Percentiles rank a stretch among this genome's conserved stretches.
phyloP scores from a whole-genome alignment of 495 filamentous ascomycete species.

The Aspergillus sclerotioniger region DNA sequence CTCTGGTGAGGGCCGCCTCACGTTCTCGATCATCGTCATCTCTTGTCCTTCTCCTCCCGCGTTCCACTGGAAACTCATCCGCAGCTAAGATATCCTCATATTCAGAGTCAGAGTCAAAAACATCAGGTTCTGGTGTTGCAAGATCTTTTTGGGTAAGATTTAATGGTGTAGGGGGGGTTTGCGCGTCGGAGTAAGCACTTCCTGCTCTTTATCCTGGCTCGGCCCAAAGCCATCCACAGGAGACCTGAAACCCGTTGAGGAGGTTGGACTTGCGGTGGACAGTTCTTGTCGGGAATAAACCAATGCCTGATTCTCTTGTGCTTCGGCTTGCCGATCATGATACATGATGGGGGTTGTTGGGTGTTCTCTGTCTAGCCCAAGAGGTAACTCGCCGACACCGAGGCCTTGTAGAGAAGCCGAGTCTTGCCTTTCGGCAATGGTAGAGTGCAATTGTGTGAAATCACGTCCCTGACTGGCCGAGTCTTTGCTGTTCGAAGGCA shows the following conservation, averaged over 20 bases:
- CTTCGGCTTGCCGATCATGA: conserved; percentile 6
- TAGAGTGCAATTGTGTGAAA: background rate
- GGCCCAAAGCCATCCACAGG: conserved; percentile 17
- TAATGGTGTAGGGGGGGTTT: conserved; percentile 85
- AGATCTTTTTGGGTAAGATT: conserved; percentile 55
- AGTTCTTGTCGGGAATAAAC: conserved; percentile 18
- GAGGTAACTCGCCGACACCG: background rate
- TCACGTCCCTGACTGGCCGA: background rate
- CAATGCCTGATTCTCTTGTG: conserved; percentile 12
- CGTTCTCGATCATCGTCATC: conserved; percentile 84
- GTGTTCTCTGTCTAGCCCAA: background rate
- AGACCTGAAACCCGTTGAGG: conserved; percentile 19
- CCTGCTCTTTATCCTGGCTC: conserved; percentile 19
- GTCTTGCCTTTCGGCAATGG: background rate
- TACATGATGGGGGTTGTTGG: conserved; percentile 3
- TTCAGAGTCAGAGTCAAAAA: conserved; percentile 73
- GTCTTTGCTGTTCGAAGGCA: background rate
- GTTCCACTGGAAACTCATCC: conserved; percentile 59
- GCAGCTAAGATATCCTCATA: conserved; percentile 74
- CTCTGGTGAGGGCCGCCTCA: conserved; percentile 60
- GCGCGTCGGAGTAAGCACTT: conserved; percentile 56
- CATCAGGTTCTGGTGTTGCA: conserved; percentile 43
- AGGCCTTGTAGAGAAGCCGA: background rate
- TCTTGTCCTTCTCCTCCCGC: conserved; percentile 81
- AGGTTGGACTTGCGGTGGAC: conserved; percentile 19